These are phyloP conservation scores for Psilocybe cyanescens DNA, from an alignment of 768 basidiomycete species.

Conservation along the genomic window DNA sequence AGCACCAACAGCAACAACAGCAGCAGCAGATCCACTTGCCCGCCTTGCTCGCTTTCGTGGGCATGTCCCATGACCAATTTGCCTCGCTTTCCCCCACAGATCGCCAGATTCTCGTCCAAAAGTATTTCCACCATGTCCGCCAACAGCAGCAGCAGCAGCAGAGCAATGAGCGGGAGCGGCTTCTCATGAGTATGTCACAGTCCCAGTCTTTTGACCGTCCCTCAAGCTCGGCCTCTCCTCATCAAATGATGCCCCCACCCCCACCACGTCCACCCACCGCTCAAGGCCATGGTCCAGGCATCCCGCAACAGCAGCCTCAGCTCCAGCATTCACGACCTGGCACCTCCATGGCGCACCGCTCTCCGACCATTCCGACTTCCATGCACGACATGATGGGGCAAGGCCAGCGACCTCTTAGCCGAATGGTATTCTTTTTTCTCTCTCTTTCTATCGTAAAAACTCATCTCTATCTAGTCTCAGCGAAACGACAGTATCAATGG, in stretches of 20 bases:
- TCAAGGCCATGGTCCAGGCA: constrained; percentile 15
- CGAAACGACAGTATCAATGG: constrained; percentile 16
- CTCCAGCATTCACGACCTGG: constrained; percentile 27
- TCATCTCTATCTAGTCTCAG: constrained; percentile 16
- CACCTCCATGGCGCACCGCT: constrained; percentile 33
- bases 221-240: constrained; percentile 29
- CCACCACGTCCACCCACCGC: constrained; percentile 31
- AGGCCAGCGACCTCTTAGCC: constrained; percentile 25
- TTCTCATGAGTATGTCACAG: constrained; percentile 9
- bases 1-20: neutral
- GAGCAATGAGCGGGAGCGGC: neutral
- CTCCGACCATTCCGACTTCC: constrained; percentile 31
- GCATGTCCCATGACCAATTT: constrained; percentile 35
- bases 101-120: constrained; percentile 25
- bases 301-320: constrained; percentile 16
- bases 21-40: constrained; percentile 15
- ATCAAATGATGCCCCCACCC: constrained; percentile 37
- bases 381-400: constrained; percentile 21
- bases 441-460: neutral
- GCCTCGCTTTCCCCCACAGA: constrained; percentile 26
- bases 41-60: constrained; percentile 25
- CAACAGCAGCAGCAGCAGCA: constrained; percentile 17
- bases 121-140: constrained; percentile 22
- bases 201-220: constrained; percentile 22
- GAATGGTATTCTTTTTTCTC: constrained; percentile 17